Evolutionary conservation across 139 green algal species (phyloP).

Genomic region (Diplosphaera chodatii): DNA sequence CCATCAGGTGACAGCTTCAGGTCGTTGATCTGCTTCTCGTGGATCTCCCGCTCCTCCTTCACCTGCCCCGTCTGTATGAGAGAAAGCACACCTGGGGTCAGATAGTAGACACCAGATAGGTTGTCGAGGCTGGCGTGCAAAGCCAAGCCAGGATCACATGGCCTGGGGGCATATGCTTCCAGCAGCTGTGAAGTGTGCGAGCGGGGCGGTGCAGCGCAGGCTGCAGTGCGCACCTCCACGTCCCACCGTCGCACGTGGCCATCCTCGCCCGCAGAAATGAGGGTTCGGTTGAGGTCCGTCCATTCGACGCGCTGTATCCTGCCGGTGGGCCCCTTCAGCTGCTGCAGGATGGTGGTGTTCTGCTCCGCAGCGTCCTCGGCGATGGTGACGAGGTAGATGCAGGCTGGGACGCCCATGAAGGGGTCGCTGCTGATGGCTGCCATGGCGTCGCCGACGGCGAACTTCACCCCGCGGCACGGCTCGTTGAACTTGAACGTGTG

Average conservation of each 20-base stretch:
- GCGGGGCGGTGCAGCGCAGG: no score
- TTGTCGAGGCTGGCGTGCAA: no score
- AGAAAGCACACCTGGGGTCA: no score
- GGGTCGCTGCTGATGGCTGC: conserved; percentile 81
- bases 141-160: no score
- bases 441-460: conserved; percentile 75
- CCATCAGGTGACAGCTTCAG: conserved; percentile 63
- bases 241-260: conserved; percentile 76
- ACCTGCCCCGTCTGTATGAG: conserved; percentile 55
- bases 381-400: background rate
- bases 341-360: conserved; percentile 4
- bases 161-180: no score
- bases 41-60: conserved; percentile 55
- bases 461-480: conserved; percentile 68
- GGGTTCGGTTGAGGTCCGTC: conserved; percentile 71
- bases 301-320: conserved; percentile 70
- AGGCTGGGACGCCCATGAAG: conserved; percentile 65
- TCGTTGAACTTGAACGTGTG: conserved; percentile 75
- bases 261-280: conserved; percentile 85
- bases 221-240: conserved; percentile 45
- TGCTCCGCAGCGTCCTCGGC: background rate
- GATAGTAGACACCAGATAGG: no score
- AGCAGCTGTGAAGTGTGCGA: no score
- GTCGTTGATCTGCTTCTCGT: conserved; percentile 83
- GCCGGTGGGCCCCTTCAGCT: conserved; percentile 37